A percentile compares a stretch with the other conserved stretches of the same genome.
Evolutionary conservation across 129 eudicot species (phyloP).

Genomic region (Flaveria linearis): DNA sequence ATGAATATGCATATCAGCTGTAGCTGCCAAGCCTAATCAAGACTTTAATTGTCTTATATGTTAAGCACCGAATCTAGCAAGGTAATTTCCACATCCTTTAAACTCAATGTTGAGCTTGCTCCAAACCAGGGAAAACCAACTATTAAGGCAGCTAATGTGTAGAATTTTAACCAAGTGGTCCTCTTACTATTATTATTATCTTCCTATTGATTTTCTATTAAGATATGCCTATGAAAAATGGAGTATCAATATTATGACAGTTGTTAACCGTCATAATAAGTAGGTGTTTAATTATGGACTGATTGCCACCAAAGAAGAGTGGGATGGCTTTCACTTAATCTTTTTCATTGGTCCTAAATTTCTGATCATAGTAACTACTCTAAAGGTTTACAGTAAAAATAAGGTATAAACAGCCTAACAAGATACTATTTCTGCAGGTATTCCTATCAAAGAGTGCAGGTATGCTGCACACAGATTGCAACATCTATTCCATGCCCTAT

Average conservation of each 20-base stretch:
- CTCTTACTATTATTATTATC: neutral
- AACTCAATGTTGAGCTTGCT: constrained; percentile 7
- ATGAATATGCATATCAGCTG: constrained; percentile 5
- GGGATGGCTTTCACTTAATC: neutral
- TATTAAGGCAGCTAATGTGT: constrained; percentile 8
- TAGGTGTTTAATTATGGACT: neutral
- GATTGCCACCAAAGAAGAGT: neutral
- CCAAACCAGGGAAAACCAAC: neutral
- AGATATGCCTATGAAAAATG: neutral
- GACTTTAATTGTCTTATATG: neutral
- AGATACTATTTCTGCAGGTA: neutral
- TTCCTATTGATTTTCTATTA: constrained; percentile 8
- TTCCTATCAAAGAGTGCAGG: constrained; percentile 4
- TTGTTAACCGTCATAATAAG: neutral
- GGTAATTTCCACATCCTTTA: neutral
- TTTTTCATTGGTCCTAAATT: neutral
- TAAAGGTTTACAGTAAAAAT: neutral
- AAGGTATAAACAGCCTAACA: constrained; percentile 7
- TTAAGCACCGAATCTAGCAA: constrained; percentile 14
- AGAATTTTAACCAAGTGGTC: neutral
- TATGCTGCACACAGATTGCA: neutral
- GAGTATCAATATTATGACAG: constrained; percentile 4
- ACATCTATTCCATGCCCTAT: constrained; percentile 23
- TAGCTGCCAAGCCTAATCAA: neutral
- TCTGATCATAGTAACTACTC: neutral